These are phyloP conservation scores for Colletotrichum liriopes DNA, from an alignment of 2,329 filamentous ascomycete species.

Conservation along the genomic window DNA sequence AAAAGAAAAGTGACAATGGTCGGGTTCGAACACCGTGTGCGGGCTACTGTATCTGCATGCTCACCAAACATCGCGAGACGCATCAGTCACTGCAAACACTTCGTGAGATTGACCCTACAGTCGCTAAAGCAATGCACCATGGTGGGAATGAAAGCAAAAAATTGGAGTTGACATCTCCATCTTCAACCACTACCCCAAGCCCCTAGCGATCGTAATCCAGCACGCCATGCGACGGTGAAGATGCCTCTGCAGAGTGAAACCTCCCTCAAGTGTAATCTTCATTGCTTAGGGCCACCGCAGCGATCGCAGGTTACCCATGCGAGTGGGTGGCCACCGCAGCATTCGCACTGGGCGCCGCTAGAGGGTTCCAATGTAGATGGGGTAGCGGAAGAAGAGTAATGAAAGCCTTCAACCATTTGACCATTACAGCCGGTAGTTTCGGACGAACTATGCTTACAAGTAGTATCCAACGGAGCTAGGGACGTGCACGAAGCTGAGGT, in stretches of 20 bases:
- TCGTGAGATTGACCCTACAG: background rate
- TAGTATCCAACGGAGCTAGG: background rate
- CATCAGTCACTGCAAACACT: background rate
- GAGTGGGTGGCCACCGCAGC: constrained; percentile 77
- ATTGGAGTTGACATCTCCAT: constrained; percentile 68
- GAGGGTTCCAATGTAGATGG: constrained; percentile 71
- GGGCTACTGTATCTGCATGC: constrained; percentile 1
- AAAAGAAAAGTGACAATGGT: background rate
- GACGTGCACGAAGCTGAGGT: background rate
- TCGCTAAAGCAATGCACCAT: background rate
- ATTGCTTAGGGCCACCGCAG: constrained; percentile 76
- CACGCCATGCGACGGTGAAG: constrained; percentile 80
- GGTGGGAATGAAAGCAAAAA: constrained; percentile 52
- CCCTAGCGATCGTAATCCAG: constrained; percentile 77
- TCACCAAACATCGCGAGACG: background rate
- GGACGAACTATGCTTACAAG: background rate
- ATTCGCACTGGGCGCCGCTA: constrained; percentile 78
- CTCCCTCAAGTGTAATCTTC: constrained; percentile 80
- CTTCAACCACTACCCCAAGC: constrained; percentile 70
- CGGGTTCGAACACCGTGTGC: constrained; percentile 35
- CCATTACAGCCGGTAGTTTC: constrained; percentile 71
- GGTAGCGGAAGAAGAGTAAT: constrained; percentile 64
- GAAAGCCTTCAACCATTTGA: constrained; percentile 72
- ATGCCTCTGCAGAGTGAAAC: constrained; percentile 81
- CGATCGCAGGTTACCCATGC: constrained; percentile 77